phyloP scores from a whole-genome alignment of 495 filamentous ascomycete genomes.

The Xylaria nigripes region DNA sequence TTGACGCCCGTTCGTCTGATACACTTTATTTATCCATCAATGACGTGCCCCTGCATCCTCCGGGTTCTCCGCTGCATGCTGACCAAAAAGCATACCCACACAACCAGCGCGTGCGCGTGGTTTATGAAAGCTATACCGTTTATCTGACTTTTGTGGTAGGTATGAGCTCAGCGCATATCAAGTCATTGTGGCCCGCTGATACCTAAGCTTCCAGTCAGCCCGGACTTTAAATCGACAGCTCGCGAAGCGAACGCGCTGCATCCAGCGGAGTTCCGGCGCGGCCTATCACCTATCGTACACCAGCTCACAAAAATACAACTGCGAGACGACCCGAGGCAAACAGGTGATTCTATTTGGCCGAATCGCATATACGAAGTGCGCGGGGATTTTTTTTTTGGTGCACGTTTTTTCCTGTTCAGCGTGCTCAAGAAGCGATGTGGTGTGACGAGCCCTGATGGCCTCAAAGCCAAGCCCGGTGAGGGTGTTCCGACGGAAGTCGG shows the following conservation, averaged over 20 bases:
- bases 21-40: too few relatives aligned
- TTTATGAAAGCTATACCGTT: background rate
- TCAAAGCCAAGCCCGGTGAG: too few relatives aligned
- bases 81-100: too few relatives aligned
- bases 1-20: too few relatives aligned
- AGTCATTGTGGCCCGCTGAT: background rate
- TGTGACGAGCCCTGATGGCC: too few relatives aligned
- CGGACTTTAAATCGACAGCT: background rate
- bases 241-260: background rate
- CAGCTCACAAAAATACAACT: background rate
- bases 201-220: background rate
- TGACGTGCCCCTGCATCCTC: background rate
- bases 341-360: too few relatives aligned
- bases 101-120: background rate
- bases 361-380: too few relatives aligned
- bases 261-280: background rate
- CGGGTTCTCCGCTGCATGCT: background rate
- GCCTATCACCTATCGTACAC: too few relatives aligned
- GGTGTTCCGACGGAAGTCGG: too few relatives aligned
- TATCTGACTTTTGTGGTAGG: background rate
- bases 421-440: too few relatives aligned
- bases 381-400: too few relatives aligned
- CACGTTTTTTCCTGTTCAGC: too few relatives aligned
- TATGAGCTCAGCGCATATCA: background rate
- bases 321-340: background rate